Base-by-base conservation (phyloP, 257 asterid species). In the Gynochthodes officinalis region DNA sequence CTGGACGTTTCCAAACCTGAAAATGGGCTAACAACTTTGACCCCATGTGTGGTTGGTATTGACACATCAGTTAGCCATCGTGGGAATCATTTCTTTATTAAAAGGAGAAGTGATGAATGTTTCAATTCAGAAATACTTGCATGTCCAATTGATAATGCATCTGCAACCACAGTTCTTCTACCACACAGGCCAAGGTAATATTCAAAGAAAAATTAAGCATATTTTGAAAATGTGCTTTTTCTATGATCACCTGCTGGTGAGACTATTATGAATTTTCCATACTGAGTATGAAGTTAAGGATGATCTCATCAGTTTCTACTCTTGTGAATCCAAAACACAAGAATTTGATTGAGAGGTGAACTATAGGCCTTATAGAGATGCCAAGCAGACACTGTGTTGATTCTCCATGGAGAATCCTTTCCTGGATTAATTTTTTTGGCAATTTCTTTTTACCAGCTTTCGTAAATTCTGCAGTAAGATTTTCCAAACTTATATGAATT, bases 11-110 rank as follows among this genome's bases (percentile, higher is more conserved):
- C 93, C 63, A 87, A 82, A 67, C 93, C 86, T 73, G 95, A 83
- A 67, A 77, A 82, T 71, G 97, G 95, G 67, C 81, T 94, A 71
- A 27, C 52, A 69, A 83, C 64, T 79, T 87, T 94, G 86, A 89
- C 97, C 65, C 91, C 89, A 6, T 89, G 90, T 39, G 60, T 85
- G 82, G 88, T 83, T 79, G 96, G 98, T 57, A 77, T 82, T 76
- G 97, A 87, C 80, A 88, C 97, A 63, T 78, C 95, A 70, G 95
- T 84, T 76, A 91, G 95, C 84, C 98, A 94, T 78, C 91, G 92
- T n/a, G 98, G 98, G 74, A 81, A 88, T 82, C 95, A 89, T 83
- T 91, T 94, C 81, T 89, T 94, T 75, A 80, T 94, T 55, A 83
- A 82, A 76, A 84, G 91, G 81, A 91, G 96, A 82, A 91, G 92